phyloP scores from a whole-genome alignment of 2,329 filamentous ascomycete species.

The Colletotrichum kahawae region DNA sequence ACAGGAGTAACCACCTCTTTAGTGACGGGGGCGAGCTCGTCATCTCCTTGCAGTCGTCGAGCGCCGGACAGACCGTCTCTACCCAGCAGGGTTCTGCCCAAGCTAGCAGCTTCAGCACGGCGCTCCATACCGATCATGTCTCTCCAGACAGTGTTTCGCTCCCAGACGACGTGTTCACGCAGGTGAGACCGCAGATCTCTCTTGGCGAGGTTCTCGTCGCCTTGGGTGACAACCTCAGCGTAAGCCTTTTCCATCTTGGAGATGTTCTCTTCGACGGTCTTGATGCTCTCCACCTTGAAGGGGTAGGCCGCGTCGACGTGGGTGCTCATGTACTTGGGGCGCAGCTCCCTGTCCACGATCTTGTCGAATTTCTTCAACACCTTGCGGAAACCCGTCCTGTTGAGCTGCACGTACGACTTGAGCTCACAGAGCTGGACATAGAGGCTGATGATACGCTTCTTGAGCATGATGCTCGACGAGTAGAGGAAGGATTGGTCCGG shows the following conservation, averaged over 20 bases:
- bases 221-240: constrained; percentile 80
- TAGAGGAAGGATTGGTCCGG: constrained; percentile 74
- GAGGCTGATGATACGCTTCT: constrained; percentile 85
- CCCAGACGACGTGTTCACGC: constrained; percentile 97
- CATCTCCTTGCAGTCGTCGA: constrained; percentile 83
- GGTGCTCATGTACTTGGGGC: constrained; percentile 75
- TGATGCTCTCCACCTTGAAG: constrained; percentile 77
- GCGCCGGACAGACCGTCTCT: constrained; percentile 70
- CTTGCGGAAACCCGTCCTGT: constrained; percentile 95
- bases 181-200: constrained; percentile 89
- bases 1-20: constrained; percentile 81
- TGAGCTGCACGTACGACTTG: constrained; percentile 94
- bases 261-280: constrained; percentile 74
- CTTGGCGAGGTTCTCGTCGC: constrained; percentile 77
- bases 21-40: constrained; percentile 63
- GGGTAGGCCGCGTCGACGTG: constrained; percentile 81
- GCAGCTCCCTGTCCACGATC: constrained; percentile 83
- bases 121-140: constrained; percentile 98
- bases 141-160: constrained; percentile 97
- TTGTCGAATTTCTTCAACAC: constrained; percentile 99
- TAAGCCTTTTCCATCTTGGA: constrained; percentile 79
- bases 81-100: constrained; percentile 85
- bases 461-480: constrained; percentile 80
- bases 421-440: constrained; percentile 95
- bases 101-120: constrained; percentile 90